Percentiles rank a stretch among this genome's conserved stretches.
These are phyloP conservation scores for Phytophthora litchii DNA, from an alignment of 352 stramenopile species.

Conservation along the genomic window DNA sequence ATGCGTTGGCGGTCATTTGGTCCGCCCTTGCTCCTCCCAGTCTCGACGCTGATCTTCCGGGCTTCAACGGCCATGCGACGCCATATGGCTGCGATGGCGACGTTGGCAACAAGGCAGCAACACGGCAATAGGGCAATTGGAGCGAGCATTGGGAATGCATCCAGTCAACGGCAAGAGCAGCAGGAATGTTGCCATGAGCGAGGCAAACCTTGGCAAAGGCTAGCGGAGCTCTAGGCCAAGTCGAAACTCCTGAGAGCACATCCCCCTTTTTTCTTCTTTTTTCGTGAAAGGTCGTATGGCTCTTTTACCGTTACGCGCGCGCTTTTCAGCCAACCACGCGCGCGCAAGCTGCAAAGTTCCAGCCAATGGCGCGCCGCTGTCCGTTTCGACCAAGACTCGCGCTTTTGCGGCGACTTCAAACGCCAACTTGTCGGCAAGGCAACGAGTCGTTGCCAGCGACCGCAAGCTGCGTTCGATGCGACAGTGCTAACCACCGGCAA, in stretches of 20 bases:
- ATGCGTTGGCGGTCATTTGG: not conserved
- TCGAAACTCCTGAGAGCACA: slow-evolving; percentile 9
- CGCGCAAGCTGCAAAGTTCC: not conserved
- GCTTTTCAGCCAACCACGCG: slow-evolving; percentile 16
- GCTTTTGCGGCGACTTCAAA: slow-evolving; percentile 25
- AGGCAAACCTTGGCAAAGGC: too few species aligned
- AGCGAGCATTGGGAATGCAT: not conserved
- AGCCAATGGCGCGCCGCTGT: slow-evolving; percentile 16
- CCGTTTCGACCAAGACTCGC: slow-evolving; percentile 18
- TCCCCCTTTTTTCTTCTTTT: slow-evolving; percentile 21
- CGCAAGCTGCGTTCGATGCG: slow-evolving; percentile 6
- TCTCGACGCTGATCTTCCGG: slow-evolving; percentile 21
- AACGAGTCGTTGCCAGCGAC: not conserved
- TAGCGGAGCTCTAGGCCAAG: too few species aligned
- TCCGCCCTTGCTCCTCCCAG: slow-evolving; percentile 10
- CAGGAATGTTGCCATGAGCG: not conserved
- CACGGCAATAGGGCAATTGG: not conserved
- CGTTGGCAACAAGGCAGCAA: slow-evolving; percentile 9
- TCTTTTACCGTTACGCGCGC: slow-evolving; percentile 27
- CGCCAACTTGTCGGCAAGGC: slow-evolving; percentile 3
- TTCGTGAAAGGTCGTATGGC: slow-evolving; percentile 25
- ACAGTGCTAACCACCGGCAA: slow-evolving; percentile 11
- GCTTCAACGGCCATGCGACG: slow-evolving; percentile 22
- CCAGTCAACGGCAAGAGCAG: not conserved
- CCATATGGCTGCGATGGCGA: slow-evolving; percentile 18